Conservation (phyloP, 1,284 basidiomycete genomes). For the Cryptococcus sp. region DNA sequence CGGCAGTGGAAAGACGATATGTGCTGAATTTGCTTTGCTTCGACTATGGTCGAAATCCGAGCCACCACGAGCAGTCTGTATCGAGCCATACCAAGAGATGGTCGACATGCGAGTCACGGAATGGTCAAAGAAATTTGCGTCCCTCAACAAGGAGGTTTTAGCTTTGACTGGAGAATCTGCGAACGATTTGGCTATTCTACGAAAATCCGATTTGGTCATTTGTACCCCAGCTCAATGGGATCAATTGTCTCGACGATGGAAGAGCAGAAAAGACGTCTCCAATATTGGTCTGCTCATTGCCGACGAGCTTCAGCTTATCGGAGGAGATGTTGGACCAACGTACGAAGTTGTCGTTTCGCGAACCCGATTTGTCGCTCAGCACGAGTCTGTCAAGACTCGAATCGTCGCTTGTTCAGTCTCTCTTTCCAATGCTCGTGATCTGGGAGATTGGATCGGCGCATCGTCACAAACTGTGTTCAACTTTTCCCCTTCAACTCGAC, state of each 20-base stretch:
- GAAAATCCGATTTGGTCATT: conserved; percentile 86
- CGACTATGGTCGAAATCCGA: conserved; percentile 85
- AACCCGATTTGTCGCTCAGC: conserved; percentile 92
- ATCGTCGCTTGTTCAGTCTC: conserved; percentile 93
- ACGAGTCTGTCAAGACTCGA: conserved; percentile 83
- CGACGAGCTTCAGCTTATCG: conserved; percentile 91
- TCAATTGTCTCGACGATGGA: conserved; percentile 90
- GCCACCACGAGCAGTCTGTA: conserved; percentile 82
- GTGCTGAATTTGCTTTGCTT: conserved; percentile 90
- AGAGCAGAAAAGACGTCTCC: conserved; percentile 89
- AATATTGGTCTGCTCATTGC: conserved; percentile 88
- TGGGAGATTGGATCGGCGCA: conserved; percentile 97
- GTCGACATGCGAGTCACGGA: conserved; percentile 83
- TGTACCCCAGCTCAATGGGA: conserved; percentile 96
- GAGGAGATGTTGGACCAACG: conserved; percentile 86
- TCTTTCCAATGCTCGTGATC: conserved; percentile 89
- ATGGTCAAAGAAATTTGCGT: conserved; percentile 81
- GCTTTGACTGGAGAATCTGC: conserved; percentile 93
- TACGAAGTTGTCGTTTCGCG: conserved; percentile 95
- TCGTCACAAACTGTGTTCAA: conserved; percentile 93
- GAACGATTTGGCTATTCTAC: conserved; percentile 81
- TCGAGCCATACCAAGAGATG: conserved; percentile 96
- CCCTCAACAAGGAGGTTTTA: conserved; percentile 83
- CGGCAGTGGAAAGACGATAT: conserved; percentile 95
- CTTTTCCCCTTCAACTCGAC: conserved; percentile 91